These are phyloP conservation scores for Xylariaceae sp. DNA, from an alignment of 2,329 filamentous ascomycete genomes.

Conservation along the genomic window DNA sequence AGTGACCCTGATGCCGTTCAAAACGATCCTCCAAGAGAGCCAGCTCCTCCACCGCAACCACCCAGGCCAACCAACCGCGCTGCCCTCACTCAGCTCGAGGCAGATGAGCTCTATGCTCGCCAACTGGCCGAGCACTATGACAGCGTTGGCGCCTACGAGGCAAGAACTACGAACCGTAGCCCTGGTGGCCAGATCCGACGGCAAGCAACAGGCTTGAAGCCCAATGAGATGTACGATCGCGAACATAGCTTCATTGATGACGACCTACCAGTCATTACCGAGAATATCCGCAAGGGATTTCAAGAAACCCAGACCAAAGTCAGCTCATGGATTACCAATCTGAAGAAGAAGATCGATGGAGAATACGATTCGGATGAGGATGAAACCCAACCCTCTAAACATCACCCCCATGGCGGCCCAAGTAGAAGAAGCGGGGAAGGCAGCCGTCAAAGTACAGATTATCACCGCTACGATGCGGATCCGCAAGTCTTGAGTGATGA, in stretches of 20 bases:
- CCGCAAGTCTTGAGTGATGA: slow-evolving; percentile 89
- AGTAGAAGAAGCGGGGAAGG: slow-evolving; percentile 64
- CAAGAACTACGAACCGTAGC: slow-evolving; percentile 57
- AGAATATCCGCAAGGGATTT: slow-evolving; percentile 94
- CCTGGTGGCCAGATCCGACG: slow-evolving; percentile 45
- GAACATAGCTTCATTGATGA: slow-evolving; percentile 96
- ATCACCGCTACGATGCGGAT: slow-evolving; percentile 92
- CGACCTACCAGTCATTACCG: slow-evolving; percentile 89
- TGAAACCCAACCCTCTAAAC: slow-evolving; percentile 49
- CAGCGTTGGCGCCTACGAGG: slow-evolving; percentile 64
- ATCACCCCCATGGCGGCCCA: slow-evolving; percentile 31
- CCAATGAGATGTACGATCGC: slow-evolving; percentile 66
- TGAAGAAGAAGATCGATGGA: slow-evolving; percentile 94
- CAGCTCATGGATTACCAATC: slow-evolving; percentile 87
- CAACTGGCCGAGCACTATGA: slow-evolving; percentile 93
- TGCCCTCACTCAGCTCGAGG: slow-evolving; percentile 80
- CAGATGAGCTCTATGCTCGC: slow-evolving; percentile 89
- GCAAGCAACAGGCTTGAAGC: slow-evolving; percentile 59
- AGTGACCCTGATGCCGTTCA: slow-evolving; percentile 75
- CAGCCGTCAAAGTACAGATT: slow-evolving; percentile 80
- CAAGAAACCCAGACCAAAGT: slow-evolving; percentile 91
- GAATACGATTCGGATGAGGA: slow-evolving; percentile 78
- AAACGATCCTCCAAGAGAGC: slow-evolving; percentile 61
- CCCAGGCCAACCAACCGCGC: slow-evolving; percentile 73
- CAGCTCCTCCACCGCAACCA: slow-evolving; percentile 74